Percentiles rank a stretch among this genome's conserved stretches.
These are phyloP conservation scores for Lithocarpus polystachyus DNA, from an alignment of 306 rosid genomes.

Conservation along the genomic window DNA sequence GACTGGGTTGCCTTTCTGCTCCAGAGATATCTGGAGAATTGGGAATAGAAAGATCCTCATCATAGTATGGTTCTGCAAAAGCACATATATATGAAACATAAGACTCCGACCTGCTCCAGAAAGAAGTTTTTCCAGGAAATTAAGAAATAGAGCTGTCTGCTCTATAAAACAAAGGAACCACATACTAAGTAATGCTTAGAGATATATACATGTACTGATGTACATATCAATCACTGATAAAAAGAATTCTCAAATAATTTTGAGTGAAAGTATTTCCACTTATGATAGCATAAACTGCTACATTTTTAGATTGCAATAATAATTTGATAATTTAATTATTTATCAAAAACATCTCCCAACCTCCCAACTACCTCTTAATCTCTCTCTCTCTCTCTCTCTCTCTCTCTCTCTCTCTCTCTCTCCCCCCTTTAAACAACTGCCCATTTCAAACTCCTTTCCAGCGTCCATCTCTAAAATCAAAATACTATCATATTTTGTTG, in stretches of 20 bases:
- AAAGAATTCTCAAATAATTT: not conserved
- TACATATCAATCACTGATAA: not conserved
- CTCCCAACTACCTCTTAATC: not conserved
- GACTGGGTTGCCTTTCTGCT: conserved; percentile 50
- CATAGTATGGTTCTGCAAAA: conserved; percentile 56
- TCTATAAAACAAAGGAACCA: conserved; percentile 8
- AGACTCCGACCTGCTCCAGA: conserved; percentile 13
- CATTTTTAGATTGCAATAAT: not conserved
- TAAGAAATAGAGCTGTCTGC: not conserved
- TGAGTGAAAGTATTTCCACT: not conserved
- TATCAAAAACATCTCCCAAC: not conserved
- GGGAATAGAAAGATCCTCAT: conserved; percentile 38
- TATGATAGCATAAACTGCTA: not conserved
- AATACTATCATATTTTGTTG: not conserved
- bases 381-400: not conserved
- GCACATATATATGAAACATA: conserved; percentile 32
- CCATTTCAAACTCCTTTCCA: not conserved
- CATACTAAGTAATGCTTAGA: not conserved
- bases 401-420: no score
- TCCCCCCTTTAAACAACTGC: not conserved
- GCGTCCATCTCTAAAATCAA: not conserved
- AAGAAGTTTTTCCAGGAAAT: conserved; percentile 2
- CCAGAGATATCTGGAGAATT: conserved; percentile 56
- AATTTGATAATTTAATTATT: not conserved
- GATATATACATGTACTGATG: not conserved